Base-by-base conservation (phyloP, 768 basidiomycete genomes). In the Roridomyces roridus region DNA sequence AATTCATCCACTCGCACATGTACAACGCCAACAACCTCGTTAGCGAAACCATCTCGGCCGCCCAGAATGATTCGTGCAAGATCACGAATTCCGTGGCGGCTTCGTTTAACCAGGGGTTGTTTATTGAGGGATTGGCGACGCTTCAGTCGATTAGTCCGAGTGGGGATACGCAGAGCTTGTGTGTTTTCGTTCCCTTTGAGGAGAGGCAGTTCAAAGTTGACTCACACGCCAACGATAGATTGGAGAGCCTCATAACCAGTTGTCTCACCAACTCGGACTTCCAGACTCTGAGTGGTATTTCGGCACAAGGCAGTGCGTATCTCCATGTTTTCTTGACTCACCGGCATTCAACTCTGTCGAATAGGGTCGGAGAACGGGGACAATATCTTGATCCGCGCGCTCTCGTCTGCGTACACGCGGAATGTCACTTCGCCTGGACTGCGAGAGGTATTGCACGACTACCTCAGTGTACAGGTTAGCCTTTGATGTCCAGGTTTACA, bases 61-160 rank as follows among this genome's bases (percentile, higher is more conserved):
- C 26, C 24, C 20, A 47, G 21, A 45, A 52, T 34, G 55, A 56
- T 17, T 43, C 60, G 18, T 61, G 60, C 21, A 21, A 37, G 12
- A 39, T 42, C 10, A 17, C 31, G 17, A 28, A 42, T 20, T 35
- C 26, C 14, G 29, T 10, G 8, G 17, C 20, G 3, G 20, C 43
- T 20, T 42, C 55, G 23, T 57, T 46, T 29, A 61, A 57, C 39
- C 42, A 47, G 17, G 60, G 60, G 17, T 37, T 61, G 20, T 57
- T 51, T 45, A 55, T 61, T 28, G 60, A 61, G 34, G 60, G 55
- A 1, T 24, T 61, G 48, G 60, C 60, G 40, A 45, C 48, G 24
- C 48, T 60, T 10, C 39, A 21, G n/a, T 61, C 60, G 24, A 6
- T 52, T 17, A 61, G 49, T 5, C 41, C 46, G 14, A 35, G 51